Percentiles rank a stretch among this genome's conserved stretches.
Conservation (phyloP, 495 filamentous ascomycete genomes). For the Staphylotrichum longicolle region DNA sequence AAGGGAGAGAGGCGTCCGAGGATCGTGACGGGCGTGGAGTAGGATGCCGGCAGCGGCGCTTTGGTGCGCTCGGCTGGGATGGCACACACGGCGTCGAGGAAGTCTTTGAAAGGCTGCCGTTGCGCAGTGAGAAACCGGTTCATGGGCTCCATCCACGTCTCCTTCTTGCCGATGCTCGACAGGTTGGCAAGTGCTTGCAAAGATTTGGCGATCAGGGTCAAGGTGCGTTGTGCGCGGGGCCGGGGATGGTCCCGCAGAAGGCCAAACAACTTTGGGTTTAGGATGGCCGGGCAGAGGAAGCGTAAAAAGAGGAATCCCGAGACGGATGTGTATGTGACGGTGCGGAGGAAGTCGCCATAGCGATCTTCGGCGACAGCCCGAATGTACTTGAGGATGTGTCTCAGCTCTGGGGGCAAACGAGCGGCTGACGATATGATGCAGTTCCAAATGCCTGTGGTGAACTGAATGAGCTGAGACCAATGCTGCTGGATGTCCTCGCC, state of each 20-base stretch:
- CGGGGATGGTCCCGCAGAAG: slow-evolving; percentile 84
- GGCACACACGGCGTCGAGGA: slow-evolving; percentile 80
- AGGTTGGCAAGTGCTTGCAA: slow-evolving; percentile 95
- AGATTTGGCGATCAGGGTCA: slow-evolving; percentile 92
- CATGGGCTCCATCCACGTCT: slow-evolving; percentile 99
- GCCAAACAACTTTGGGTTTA: slow-evolving; percentile 96
- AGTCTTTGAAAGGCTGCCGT: slow-evolving; percentile 75
- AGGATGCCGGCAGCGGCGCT: slow-evolving; percentile 72
- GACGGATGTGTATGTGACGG: slow-evolving; percentile 93
- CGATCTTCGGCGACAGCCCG: slow-evolving; percentile 92
- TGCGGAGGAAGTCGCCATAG: slow-evolving; percentile 91
- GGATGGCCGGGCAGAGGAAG: slow-evolving; percentile 93
- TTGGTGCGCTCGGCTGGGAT: slow-evolving; percentile 69
- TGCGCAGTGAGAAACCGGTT: slow-evolving; percentile 69
- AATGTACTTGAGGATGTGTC: slow-evolving; percentile 88
- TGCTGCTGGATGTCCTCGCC: slow-evolving; percentile 77
- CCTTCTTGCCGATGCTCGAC: slow-evolving; percentile 89
- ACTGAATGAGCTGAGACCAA: slow-evolving; percentile 72
- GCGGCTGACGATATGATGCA: slow-evolving; percentile 68
- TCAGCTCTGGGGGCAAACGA: slow-evolving; percentile 78
- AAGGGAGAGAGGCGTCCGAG: slow-evolving; percentile 76
- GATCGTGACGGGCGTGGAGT: slow-evolving; percentile 91
- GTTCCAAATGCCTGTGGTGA: slow-evolving; percentile 83
- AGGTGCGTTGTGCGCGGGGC: slow-evolving; percentile 79
- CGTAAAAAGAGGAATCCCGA: slow-evolving; percentile 95